Conservation (phyloP, 1,139 yeast species). For the Kurtzmaniella natalensis region DNA sequence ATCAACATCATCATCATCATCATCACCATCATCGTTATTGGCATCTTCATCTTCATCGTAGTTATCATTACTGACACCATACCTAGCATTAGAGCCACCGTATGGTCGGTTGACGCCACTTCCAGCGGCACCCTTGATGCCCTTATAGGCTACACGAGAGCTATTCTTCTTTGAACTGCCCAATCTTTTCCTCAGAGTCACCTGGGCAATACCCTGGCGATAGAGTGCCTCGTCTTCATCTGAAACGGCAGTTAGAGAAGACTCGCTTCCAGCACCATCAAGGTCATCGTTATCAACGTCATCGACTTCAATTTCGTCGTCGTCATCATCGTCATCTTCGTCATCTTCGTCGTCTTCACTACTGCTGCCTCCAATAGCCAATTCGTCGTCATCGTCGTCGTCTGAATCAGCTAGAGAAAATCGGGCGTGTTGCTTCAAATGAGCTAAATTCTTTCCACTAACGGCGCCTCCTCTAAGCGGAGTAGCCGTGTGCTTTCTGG, state of each 20-base stretch:
- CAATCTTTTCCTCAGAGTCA: constrained; percentile 1
- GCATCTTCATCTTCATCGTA: constrained; percentile 10
- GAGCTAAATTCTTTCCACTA: constrained; percentile 35
- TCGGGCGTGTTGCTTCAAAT: constrained; percentile 22
- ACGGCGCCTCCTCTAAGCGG: constrained; percentile 7
- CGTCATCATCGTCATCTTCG: constrained; percentile 11
- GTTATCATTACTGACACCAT: too few species aligned
- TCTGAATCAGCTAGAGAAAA: constrained; percentile 41
- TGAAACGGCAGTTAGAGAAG: constrained; percentile 9
- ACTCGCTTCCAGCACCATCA: constrained; percentile 16
- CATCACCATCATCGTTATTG: constrained; percentile 27
- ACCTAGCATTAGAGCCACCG: too few species aligned
- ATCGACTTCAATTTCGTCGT: constrained; percentile 8
- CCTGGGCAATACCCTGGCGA: constrained; percentile 1
- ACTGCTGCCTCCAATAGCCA: constrained; percentile 9
- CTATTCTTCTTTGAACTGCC: too few species aligned
- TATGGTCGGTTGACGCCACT: background rate
- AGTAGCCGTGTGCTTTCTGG: constrained; percentile 16
- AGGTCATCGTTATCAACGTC: constrained; percentile 1
- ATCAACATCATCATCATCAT: constrained; percentile 31
- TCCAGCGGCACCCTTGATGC: background rate
- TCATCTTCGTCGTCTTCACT: constrained; percentile 11
- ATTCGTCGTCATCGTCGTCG: constrained; percentile 12
- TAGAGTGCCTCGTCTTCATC: constrained; percentile 1
- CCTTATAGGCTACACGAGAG: background rate